Evolutionary conservation across 148 eudicot species (phyloP).

Genomic region (Agrostemma githago): DNA sequence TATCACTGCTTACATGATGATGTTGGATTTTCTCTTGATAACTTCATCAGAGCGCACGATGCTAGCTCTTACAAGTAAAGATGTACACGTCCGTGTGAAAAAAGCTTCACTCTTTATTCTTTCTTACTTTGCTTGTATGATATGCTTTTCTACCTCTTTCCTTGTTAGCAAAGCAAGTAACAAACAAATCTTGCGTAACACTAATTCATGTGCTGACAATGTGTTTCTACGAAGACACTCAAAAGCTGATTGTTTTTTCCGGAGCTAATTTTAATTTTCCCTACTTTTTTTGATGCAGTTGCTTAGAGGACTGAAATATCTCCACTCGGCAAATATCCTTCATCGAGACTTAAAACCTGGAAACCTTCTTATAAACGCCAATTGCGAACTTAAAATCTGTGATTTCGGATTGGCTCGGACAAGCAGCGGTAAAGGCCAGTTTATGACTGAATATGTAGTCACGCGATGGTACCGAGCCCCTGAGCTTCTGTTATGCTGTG

Average conservation of each 20-base stretch:
- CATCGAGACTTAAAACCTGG: slow-evolving; percentile 85
- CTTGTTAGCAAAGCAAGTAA: not conserved
- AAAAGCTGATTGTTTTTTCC: not conserved
- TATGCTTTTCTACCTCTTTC: not conserved
- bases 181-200: not conserved
- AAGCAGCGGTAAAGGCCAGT: slow-evolving; percentile 60
- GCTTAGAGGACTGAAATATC: slow-evolving; percentile 75
- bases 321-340: slow-evolving; percentile 80
- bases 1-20: not conserved
- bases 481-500: slow-evolving; percentile 73
- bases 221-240: not conserved
- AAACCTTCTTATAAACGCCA: slow-evolving; percentile 72
- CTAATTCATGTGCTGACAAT: not conserved
- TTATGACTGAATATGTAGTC: slow-evolving; percentile 84
- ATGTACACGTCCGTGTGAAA: not conserved
- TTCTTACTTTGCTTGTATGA: slow-evolving; percentile 4
- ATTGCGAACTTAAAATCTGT: slow-evolving; percentile 78
- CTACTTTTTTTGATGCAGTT: slow-evolving; percentile 35
- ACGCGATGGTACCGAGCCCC: slow-evolving; percentile 88
- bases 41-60: not conserved
- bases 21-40: not conserved
- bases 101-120: not conserved
- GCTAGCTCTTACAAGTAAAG: not conserved
- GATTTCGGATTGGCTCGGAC: slow-evolving; percentile 85
- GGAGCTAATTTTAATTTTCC: not conserved